Evolutionary conservation across 768 basidiomycete species (phyloP).

Genomic region (Suillus spraguei): DNA sequence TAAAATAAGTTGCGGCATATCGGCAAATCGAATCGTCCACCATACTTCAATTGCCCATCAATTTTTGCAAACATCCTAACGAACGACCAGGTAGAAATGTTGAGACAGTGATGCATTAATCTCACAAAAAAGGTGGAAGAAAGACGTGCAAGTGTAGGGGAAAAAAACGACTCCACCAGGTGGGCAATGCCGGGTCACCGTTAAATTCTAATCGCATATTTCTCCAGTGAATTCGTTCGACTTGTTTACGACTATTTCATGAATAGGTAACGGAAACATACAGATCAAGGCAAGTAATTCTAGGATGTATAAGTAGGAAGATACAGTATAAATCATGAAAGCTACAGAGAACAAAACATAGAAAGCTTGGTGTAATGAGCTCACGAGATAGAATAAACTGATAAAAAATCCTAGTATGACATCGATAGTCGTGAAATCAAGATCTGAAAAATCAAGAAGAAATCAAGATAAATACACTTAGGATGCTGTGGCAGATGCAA

Average conservation of each 20-base stretch:
- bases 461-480: conserved; percentile 21
- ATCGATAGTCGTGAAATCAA: conserved; percentile 8
- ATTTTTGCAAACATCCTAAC: too few species aligned
- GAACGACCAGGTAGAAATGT: too few species aligned
- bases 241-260: not conserved
- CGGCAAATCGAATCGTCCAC: too few species aligned
- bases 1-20: too few species aligned
- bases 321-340: conserved; percentile 7
- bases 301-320: conserved; percentile 9
- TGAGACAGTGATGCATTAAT: too few species aligned
- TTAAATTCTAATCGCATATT: too few species aligned
- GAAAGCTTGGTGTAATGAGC: not conserved
- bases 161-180: too few species aligned
- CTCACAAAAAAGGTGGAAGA: too few species aligned
- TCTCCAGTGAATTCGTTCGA: too few species aligned
- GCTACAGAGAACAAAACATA: not conserved
- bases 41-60: too few species aligned
- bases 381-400: conserved; percentile 17
- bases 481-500: conserved; percentile 45
- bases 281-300: not conserved
- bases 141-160: too few species aligned
- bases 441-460: not conserved
- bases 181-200: too few species aligned
- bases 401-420: conserved; percentile 14
- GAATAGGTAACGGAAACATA: not conserved